Conservation (phyloP, 1,284 basidiomycete species). For the Trichosporon ovoides region DNA sequence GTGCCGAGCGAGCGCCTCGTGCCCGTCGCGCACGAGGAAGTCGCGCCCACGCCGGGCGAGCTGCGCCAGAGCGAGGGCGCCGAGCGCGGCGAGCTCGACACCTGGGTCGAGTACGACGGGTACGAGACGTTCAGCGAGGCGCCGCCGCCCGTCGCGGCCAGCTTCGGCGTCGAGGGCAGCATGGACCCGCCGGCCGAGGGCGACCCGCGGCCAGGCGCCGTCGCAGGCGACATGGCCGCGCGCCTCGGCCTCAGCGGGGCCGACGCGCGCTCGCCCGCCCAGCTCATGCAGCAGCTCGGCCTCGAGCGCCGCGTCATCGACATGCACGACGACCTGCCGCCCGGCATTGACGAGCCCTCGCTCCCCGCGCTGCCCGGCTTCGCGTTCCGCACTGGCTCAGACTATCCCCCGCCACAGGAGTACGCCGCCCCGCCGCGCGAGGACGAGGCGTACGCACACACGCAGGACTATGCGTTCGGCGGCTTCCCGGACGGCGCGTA, state of each 20-base stretch:
- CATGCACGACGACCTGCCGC: slow-evolving; percentile 48
- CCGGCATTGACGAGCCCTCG: slow-evolving; percentile 49
- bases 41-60: slow-evolving; percentile 4
- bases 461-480: neutral
- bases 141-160: slow-evolving; percentile 41
- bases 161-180: slow-evolving; percentile 36
- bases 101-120: slow-evolving; percentile 48
- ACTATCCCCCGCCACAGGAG: neutral
- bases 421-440: slow-evolving; percentile 1
- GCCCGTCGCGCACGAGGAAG: slow-evolving; percentile 25
- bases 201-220: slow-evolving; percentile 10
- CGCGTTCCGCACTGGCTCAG: slow-evolving; percentile 1
- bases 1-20: slow-evolving; percentile 27
- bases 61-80: neutral
- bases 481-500: neutral
- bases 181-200: slow-evolving; percentile 44
- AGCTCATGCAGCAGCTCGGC: slow-evolving; percentile 45
- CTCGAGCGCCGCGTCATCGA: slow-evolving; percentile 48
- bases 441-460: neutral
- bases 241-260: slow-evolving; percentile 29
- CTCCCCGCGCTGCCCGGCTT: slow-evolving; percentile 45
- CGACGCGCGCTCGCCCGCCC: slow-evolving; percentile 13
- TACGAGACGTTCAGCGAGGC: slow-evolving; percentile 49
- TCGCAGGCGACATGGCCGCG: slow-evolving; percentile 38
- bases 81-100: slow-evolving; percentile 36